phyloP scores from a whole-genome alignment of 257 asterid genomes.

The Jacaranda copaia region DNA sequence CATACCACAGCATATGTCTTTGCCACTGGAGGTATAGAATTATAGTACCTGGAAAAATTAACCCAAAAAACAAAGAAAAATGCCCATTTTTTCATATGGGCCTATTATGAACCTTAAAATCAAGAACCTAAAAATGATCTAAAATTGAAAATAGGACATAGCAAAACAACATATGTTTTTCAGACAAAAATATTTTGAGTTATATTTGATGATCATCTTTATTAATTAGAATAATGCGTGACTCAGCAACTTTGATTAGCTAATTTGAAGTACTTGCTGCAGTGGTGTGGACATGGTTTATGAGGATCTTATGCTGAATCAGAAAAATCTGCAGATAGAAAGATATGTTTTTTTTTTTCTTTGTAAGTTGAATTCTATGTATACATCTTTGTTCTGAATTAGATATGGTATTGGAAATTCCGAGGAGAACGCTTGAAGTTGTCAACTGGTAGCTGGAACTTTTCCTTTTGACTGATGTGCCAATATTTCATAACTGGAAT shows the following conservation, averaged over 20 bases:
- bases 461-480: too few species aligned
- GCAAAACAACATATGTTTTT: too few species aligned
- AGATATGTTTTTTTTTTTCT: too few species aligned
- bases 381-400: not conserved
- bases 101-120: not conserved
- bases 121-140: not conserved
- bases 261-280: conserved; percentile 33
- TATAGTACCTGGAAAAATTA: conserved; percentile 49
- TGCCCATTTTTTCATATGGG: not conserved
- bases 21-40: conserved; percentile 59
- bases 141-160: too few species aligned
- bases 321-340: not conserved
- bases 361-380: too few species aligned
- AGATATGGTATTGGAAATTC: conserved; percentile 21
- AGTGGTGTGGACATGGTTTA: conserved; percentile 43
- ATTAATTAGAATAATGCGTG: too few species aligned
- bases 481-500: too few species aligned
- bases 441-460: not conserved
- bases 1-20: conserved; percentile 55
- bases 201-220: too few species aligned
- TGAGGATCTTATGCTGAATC: not conserved
- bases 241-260: too few species aligned
- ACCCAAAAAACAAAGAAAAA: too few species aligned
- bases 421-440: conserved; percentile 31
- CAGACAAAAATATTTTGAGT: too few species aligned